Conservation (phyloP, 352 stramenopile species). For the Sclerospora graminicola region DNA sequence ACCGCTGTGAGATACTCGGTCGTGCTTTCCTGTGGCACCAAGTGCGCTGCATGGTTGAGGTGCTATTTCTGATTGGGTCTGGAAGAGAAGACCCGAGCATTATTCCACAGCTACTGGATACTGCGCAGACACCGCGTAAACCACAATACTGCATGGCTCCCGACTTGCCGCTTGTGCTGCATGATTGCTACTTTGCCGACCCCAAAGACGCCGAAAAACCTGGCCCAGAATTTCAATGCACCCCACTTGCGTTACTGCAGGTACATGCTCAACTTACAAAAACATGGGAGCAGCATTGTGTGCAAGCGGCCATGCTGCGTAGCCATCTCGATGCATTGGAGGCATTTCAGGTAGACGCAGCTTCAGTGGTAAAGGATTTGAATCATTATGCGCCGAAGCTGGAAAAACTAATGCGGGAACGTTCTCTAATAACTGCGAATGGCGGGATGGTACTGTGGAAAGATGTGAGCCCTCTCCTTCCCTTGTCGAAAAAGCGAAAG, state of each 20-base stretch:
- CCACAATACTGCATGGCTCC: constrained; percentile 93
- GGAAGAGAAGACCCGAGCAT: constrained; percentile 86
- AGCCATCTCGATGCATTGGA: constrained; percentile 62
- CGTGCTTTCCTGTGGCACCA: constrained; percentile 99
- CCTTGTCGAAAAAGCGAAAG: constrained; percentile 42
- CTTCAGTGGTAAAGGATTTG: constrained; percentile 45
- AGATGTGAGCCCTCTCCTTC: constrained; percentile 42
- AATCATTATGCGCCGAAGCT: constrained; percentile 65
- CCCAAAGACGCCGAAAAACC: constrained; percentile 6
- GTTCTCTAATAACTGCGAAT: constrained; percentile 30
- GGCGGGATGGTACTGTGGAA: constrained; percentile 26
- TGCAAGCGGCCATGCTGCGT: constrained; percentile 62
- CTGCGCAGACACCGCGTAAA: constrained; percentile 76
- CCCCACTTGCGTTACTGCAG: constrained; percentile 61
- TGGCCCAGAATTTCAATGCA: constrained; percentile 55
- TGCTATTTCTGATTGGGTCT: constrained; percentile 94
- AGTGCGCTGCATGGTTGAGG: constrained; percentile 96
- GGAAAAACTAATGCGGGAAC: constrained; percentile 65
- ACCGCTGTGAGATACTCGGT: constrained; percentile 70
- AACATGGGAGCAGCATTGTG: constrained; percentile 76
- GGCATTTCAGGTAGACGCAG: constrained; percentile 28
- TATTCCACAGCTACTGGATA: constrained; percentile 88
- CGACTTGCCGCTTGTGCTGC: constrained; percentile 93
- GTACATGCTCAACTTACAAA: constrained; percentile 69
- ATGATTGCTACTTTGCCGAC: constrained; percentile 92